Conservation (phyloP, 148 eudicot species). For the Nepenthes mirabilis region DNA sequence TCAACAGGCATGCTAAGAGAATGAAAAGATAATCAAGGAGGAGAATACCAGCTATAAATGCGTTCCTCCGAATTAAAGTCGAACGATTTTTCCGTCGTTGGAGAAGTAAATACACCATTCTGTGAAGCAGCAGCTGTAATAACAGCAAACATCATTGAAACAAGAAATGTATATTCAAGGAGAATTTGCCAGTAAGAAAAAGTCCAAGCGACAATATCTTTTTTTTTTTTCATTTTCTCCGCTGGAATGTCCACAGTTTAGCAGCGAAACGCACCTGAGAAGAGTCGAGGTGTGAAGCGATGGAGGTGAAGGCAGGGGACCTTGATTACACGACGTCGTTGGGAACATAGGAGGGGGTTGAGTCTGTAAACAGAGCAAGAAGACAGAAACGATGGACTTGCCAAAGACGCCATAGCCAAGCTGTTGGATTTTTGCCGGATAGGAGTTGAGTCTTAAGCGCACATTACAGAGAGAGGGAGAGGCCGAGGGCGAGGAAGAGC, state of each 20-base stretch:
- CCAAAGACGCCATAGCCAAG: conserved; percentile 38
- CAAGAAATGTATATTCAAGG: not conserved
- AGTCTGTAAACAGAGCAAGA: conserved; percentile 41
- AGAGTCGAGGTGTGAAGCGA: conserved; percentile 21
- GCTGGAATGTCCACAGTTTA: not conserved
- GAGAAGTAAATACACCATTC: conserved; percentile 66
- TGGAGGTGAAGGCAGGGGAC: conserved; percentile 16
- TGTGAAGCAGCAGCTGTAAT: conserved; percentile 26
- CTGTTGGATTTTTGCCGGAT: not conserved
- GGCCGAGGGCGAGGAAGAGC: too few relatives aligned
- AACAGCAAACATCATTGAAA: not conserved
- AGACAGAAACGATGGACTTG: conserved; percentile 41
- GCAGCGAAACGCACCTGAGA: conserved; percentile 21
- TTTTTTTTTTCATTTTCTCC: not conserved
- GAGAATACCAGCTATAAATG: conserved; percentile 76
- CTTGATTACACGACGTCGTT: conserved; percentile 26
- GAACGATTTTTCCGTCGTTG: conserved; percentile 61
- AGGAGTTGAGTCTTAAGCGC: too few relatives aligned
- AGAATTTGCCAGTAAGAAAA: not conserved
- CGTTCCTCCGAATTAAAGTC: conserved; percentile 80
- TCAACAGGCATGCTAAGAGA: not conserved
- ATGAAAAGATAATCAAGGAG: not conserved
- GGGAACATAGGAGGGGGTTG: conserved; percentile 48
- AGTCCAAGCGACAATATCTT: not conserved
- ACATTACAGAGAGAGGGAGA: too few relatives aligned